Evolutionary conservation across 108 stramenopile genomes (phyloP).

Genomic region (Chaetoceros tenuissimus): DNA sequence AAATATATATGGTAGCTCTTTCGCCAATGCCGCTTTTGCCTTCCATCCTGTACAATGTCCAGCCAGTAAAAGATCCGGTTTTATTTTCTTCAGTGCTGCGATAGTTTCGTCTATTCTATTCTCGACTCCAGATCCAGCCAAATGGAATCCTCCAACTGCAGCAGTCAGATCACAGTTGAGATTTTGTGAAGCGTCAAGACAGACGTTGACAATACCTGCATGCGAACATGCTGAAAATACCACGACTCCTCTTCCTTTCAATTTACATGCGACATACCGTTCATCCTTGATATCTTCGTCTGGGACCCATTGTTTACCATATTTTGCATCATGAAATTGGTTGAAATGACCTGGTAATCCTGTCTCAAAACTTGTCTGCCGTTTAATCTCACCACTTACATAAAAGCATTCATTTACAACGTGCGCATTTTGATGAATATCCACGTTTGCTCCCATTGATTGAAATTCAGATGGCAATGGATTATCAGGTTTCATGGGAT

Average conservation of each 20-base stretch:
- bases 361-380: slow-evolving; percentile 1
- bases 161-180: not conserved
- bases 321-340: not conserved
- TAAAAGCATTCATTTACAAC: not conserved
- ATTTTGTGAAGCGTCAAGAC: not conserved
- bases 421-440: not conserved
- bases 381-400: not conserved
- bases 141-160: slow-evolving; percentile 1
- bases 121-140: slow-evolving; percentile 1
- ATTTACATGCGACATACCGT: slow-evolving; percentile 2
- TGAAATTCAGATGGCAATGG: not conserved
- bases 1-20: not conserved
- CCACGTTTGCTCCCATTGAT: not conserved
- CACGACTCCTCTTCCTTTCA: not conserved
- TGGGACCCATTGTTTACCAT: not conserved
- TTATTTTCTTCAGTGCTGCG: not conserved
- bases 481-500: slow-evolving; percentile 3
- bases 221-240: slow-evolving; percentile 5
- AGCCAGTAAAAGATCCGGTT: not conserved
- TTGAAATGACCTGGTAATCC: slow-evolving; percentile 1
- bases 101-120: not conserved
- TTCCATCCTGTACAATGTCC: slow-evolving; percentile 4
- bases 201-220: slow-evolving; percentile 3
- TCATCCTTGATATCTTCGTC: slow-evolving; percentile 1
- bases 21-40: not conserved